phyloP scores from a whole-genome alignment of 805 yeast genomes.

The Ogataea paradorogensis region DNA sequence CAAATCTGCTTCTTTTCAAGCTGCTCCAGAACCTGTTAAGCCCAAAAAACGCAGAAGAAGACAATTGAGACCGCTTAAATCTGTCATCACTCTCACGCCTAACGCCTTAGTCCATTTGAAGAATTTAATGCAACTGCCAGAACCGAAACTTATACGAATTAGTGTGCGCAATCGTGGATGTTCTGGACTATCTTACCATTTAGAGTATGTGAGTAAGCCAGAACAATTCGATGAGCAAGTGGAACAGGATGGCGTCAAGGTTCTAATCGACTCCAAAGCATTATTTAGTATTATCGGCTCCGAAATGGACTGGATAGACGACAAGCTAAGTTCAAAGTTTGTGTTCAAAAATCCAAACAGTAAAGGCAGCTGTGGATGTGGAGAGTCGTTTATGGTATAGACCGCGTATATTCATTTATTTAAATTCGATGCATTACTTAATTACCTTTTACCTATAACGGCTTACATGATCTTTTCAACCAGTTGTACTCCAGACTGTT shows the following conservation, averaged over 20 bases:
- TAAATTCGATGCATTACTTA: conserved; percentile 2
- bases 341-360: conserved; percentile 95
- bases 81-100: conserved; percentile 77
- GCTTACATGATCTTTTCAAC: conserved; percentile 47
- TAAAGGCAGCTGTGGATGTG: conserved; percentile 98
- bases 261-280: conserved; percentile 93
- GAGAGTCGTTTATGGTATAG: conserved; percentile 95
- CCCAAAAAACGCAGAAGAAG: conserved; percentile 43
- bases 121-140: conserved; percentile 70
- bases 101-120: conserved; percentile 72
- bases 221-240: conserved; percentile 95
- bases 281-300: conserved; percentile 93
- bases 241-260: conserved; percentile 90
- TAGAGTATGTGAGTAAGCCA: conserved; percentile 85
- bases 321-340: conserved; percentile 82
- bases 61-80: conserved; percentile 80
- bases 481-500: conserved; percentile 41
- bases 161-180: conserved; percentile 97
- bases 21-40: conserved; percentile 7
- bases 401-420: conserved; percentile 3
- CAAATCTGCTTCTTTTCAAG: conserved; percentile 5
- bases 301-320: conserved; percentile 98
- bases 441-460: conserved; percentile 4
- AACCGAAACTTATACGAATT: conserved; percentile 83
- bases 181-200: conserved; percentile 87